Conservation (phyloP, 2,329 filamentous ascomycete genomes). For the Pyricularia sp. region DNA sequence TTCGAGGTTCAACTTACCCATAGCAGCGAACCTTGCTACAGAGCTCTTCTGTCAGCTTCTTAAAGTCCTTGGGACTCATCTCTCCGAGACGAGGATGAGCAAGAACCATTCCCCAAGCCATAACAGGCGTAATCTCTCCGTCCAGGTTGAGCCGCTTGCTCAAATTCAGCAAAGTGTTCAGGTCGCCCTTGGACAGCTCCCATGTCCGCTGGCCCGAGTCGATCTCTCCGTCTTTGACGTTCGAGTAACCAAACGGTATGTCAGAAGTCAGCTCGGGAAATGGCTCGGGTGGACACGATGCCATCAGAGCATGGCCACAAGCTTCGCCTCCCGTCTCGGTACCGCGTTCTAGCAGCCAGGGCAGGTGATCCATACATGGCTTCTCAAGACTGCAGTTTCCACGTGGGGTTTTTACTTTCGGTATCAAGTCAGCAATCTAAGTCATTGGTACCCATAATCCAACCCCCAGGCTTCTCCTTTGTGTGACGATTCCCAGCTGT, state of each 20-base stretch:
- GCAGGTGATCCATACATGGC: conserved; percentile 85
- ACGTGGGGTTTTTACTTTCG: neutral
- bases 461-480: neutral
- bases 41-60: conserved; percentile 59
- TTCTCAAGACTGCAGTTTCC: conserved; percentile 54
- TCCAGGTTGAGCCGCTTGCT: conserved; percentile 73
- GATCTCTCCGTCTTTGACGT: conserved; percentile 18
- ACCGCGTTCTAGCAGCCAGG: conserved; percentile 55
- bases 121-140: conserved; percentile 86
- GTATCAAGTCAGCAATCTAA: neutral
- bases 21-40: conserved; percentile 79
- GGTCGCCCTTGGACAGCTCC: conserved; percentile 61
- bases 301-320: conserved; percentile 89
- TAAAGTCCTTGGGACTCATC: conserved; percentile 56
- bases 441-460: neutral
- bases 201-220: conserved; percentile 59
- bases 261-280: conserved; percentile 35
- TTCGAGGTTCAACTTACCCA: conserved; percentile 47
- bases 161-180: conserved; percentile 71
- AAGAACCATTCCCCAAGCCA: conserved; percentile 80
- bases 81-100: conserved; percentile 55
- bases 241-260: conserved; percentile 37
- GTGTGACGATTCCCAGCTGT: neutral
- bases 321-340: conserved; percentile 50
- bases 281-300: conserved; percentile 66